Conservation (phyloP, 108 stramenopile genomes). For the Nannochloropsis salina region DNA sequence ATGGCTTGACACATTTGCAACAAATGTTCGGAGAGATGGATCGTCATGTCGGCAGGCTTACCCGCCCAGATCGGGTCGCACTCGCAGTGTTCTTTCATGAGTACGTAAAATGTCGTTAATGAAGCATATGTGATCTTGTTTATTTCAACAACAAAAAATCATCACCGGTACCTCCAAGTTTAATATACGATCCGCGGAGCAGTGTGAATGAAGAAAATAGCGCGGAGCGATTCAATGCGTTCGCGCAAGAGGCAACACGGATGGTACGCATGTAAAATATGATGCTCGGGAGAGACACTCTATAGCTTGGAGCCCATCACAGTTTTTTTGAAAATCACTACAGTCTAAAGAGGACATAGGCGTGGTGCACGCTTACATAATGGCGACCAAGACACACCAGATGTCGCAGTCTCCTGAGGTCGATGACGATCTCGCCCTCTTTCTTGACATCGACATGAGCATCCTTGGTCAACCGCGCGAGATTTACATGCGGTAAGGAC, state of each 20-base stretch:
- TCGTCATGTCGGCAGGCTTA: background rate
- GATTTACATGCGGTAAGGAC: background rate
- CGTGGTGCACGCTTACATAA: background rate
- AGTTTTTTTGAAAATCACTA: background rate
- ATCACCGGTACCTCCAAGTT: background rate
- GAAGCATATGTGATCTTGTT: too few species aligned
- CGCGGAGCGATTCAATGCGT: background rate
- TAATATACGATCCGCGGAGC: background rate
- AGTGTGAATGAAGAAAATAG: background rate
- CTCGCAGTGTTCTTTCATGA: background rate
- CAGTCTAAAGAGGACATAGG: background rate
- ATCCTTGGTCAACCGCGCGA: background rate
- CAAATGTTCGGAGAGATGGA: slow-evolving; percentile 8
- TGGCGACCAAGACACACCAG: background rate
- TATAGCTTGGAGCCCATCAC: too few species aligned
- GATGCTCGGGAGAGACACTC: background rate
- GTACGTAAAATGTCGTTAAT: background rate
- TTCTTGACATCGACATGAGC: slow-evolving; percentile 7
- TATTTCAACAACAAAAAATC: too few species aligned
- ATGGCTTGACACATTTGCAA: slow-evolving; percentile 1
- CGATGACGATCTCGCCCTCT: background rate
- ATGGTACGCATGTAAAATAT: background rate
- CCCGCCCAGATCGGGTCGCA: background rate
- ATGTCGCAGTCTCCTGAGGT: background rate
- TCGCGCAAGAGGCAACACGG: background rate